Evolutionary conservation across 805 yeast species (phyloP).

Genomic region (Suhomyces sp.): DNA sequence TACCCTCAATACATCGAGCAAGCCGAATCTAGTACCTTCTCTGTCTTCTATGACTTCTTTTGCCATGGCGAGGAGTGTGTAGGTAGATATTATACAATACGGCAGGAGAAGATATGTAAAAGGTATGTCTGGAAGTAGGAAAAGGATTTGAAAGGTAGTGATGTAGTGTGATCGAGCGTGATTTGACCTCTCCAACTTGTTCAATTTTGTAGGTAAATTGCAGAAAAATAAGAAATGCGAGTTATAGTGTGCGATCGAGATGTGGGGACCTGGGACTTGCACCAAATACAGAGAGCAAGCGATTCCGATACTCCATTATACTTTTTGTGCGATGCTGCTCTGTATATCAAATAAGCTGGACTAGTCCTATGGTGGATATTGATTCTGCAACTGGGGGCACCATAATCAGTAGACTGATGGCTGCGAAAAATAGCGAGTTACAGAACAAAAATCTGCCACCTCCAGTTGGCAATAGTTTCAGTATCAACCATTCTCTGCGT

Average conservation of each 20-base stretch:
- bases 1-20: slow-evolving; percentile 43
- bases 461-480: neutral
- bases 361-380: no score
- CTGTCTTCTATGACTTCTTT: neutral
- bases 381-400: neutral
- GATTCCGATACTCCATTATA: neutral
- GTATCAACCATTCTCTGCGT: neutral
- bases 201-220: neutral
- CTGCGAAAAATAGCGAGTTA: neutral
- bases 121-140: neutral
- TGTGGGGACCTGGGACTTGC: neutral
- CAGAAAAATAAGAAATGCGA: neutral
- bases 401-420: neutral
- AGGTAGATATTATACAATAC: neutral
- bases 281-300: neutral
- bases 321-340: neutral
- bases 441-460: neutral
- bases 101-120: no score
- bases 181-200: neutral
- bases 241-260: neutral
- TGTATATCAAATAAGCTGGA: neutral
- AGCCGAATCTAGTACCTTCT: slow-evolving; percentile 15
- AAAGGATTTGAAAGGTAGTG: neutral
- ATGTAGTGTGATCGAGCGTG: neutral
- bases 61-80: neutral